Evolutionary conservation across 108 stramenopile genomes (phyloP).

Genomic region (Cylindrotheca closterium): DNA sequence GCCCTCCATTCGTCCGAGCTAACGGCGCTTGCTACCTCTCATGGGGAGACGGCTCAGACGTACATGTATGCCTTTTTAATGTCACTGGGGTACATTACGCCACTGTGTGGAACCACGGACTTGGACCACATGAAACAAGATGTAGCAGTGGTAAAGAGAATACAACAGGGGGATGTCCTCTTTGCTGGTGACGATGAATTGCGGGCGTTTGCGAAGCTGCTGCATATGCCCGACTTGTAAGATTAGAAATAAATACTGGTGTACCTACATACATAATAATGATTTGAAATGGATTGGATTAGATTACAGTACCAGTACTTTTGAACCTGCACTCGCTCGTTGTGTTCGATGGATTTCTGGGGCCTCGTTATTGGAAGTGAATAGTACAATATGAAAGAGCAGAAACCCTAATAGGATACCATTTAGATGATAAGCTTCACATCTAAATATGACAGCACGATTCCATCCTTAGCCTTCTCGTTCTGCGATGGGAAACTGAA

Average conservation of each 20-base stretch:
- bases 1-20: constrained; percentile 47
- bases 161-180: constrained; percentile 62
- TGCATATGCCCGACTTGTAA: constrained; percentile 42
- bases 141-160: constrained; percentile 71
- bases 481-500: too few relatives aligned
- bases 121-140: constrained; percentile 79
- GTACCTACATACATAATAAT: not conserved
- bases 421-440: too few relatives aligned
- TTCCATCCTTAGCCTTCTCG: too few relatives aligned
- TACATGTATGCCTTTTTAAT: constrained; percentile 85
- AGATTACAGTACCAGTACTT: too few relatives aligned
- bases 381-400: too few relatives aligned
- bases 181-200: constrained; percentile 40
- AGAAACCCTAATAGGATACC: too few relatives aligned
- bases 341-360: too few relatives aligned
- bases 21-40: constrained; percentile 38
- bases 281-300: too few relatives aligned
- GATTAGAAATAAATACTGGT: not conserved
- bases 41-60: constrained; percentile 70
- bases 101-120: constrained; percentile 77
- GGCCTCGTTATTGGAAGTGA: too few relatives aligned
- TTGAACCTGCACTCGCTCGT: too few relatives aligned
- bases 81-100: constrained; percentile 69
- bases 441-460: too few relatives aligned
- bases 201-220: constrained; percentile 26